Percentiles rank a stretch among this genome's conserved stretches.
Evolutionary conservation across 1,139 yeast genomes (phyloP).

Genomic region (Zygosaccharomyces pseudobailii): DNA sequence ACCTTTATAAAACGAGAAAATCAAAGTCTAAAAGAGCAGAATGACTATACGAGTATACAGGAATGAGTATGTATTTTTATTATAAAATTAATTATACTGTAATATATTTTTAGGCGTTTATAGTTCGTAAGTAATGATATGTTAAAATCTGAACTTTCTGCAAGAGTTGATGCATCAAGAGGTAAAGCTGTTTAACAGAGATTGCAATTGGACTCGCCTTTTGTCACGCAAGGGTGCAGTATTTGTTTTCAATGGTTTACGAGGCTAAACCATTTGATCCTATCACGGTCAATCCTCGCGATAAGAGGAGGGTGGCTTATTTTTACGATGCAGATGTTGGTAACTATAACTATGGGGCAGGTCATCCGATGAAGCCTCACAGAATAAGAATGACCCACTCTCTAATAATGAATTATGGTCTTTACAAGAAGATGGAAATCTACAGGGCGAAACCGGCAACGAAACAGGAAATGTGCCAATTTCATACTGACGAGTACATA

Average conservation of each 20-base stretch:
- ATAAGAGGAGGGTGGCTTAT: slow-evolving; percentile 60
- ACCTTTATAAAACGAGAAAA: too few relatives aligned
- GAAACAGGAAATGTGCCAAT: slow-evolving; percentile 97
- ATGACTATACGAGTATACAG: too few relatives aligned
- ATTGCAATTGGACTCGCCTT: background rate
- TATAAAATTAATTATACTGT: background rate
- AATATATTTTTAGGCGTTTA: background rate
- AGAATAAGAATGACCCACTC: slow-evolving; percentile 98
- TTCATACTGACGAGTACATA: slow-evolving; percentile 95
- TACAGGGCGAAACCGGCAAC: slow-evolving; percentile 97
- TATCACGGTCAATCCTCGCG: slow-evolving; percentile 49
- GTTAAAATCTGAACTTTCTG: background rate
- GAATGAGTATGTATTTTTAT: too few relatives aligned
- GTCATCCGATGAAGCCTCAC: slow-evolving; percentile 98
- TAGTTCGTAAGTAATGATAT: background rate
- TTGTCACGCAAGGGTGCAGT: background rate
- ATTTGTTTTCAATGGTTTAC: slow-evolving; percentile 33
- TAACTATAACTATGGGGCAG: slow-evolving; percentile 95
- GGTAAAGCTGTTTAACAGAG: background rate
- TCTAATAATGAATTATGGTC: slow-evolving; percentile 92
- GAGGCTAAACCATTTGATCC: slow-evolving; percentile 56
- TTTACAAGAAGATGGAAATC: slow-evolving; percentile 95
- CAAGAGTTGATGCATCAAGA: background rate
- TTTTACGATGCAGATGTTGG: slow-evolving; percentile 86
- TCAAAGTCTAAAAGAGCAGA: too few relatives aligned